Evolutionary conservation across 192 early-diverging fungal genomes (phyloP), one percentile per base, ranked within the genome.

Genomic region (Lunasporangiospora selenospora): DNA sequence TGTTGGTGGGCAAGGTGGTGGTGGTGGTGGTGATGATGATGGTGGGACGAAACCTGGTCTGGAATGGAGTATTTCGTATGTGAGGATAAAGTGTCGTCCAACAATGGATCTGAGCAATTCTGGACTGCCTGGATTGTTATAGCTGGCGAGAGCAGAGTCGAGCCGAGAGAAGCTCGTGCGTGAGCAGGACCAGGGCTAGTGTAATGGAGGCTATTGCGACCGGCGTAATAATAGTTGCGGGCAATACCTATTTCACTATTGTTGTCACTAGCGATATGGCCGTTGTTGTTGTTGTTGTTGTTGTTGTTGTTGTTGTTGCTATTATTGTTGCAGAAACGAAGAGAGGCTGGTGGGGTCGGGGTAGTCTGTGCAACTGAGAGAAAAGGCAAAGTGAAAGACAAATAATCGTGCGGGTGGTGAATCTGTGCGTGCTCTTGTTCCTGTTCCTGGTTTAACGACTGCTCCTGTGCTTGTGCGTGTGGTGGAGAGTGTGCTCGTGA

Each of bases 381-480:
- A 19, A 21, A 47, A 12, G 45, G 15, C 15, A 38, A 10, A 10
- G 37, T 13, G 11, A 27, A 11, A 15, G 45, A 47, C 19, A 26
- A 47, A 47, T 47, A 47, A 4, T 15, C 23, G 24, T 38, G 37
- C 15, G 9, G 37, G 37, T 10, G 37, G 37, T 38, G 37, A 10
- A 7, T 38, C 37, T 38, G 37, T 38, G 23, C 24, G 7, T 47
- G 24, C 21, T 47, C 24, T 15, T 38, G 37, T 38, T 47, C 24
- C 5, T 47, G 24, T 13, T 47, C 24, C 23, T 13, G 45, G 2
- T 47, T 26, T 26, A 27, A 26, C 23, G 6, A 43, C 5, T 47
- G 23, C 45, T 47, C 45, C 24, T 47, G 37, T 38, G 7, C 45
- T n/a, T n/a, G n/a, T n/a, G n/a, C n/a, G n/a, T n/a, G n/a, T n/a